Base-by-base conservation (phyloP, 2,329 filamentous ascomycete genomes). In the Penicillium sclerotiorum region DNA sequence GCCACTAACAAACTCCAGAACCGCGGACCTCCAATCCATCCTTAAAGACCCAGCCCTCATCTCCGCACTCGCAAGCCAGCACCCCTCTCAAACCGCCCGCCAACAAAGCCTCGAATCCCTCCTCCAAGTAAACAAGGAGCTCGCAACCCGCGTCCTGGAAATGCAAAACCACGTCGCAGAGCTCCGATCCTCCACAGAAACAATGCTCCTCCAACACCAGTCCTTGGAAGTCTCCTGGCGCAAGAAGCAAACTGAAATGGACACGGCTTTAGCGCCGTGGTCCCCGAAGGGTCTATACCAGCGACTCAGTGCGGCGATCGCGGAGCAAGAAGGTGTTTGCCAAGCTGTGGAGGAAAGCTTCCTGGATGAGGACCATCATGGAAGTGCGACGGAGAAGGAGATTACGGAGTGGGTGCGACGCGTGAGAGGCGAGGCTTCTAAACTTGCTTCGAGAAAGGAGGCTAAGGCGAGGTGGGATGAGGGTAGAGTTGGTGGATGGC, bases 381-480 rank as follows among this genome's bases (percentile, higher is more conserved):
- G 66, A 58, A 70, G 78, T 27, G 88, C 87, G 3, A 85, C 82
- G 20, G 92, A 96, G 73, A 83, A 89, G 65, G 94, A 97, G 73
- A 85, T 88, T 21, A 77, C 80, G 2, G 93, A 97, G 52, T 97
- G 94, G 85, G 83, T 96, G 17, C 81, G 86, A 63, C 77, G 88
- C 62, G 88, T 95, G 57, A 80, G 90, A 59, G 91, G 93, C 60
- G 89, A 88, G 8, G 89, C 86, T 66, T 88, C 88, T 60, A 75
- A 88, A 49, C 86, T 87, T 54, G 95, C 94, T 65, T 77, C 92
- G 46, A 80, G 94, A 50, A 85, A 87, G 65, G 94, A 97, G 76
- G 83, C 90, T 58, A 95, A 92, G 71, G 88, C 91, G 63, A 81
- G 94, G 61, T 97, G 94, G 94, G 94, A 97, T 68, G 93, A 97